Conservation (phyloP, 352 stramenopile species). For the Globisporangium nunn region DNA sequence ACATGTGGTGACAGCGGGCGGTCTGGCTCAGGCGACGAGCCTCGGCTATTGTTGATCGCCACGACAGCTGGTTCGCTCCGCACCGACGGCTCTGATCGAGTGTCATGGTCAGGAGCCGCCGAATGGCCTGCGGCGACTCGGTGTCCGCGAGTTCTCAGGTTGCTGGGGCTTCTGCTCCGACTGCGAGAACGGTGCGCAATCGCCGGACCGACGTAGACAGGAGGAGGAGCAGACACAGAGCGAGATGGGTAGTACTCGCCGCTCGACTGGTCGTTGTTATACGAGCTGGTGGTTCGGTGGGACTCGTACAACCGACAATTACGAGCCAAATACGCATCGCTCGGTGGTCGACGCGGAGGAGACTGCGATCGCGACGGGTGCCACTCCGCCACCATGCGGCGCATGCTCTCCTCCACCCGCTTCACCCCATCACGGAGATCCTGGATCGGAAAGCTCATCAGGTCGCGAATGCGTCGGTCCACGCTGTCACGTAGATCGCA, state of each 20-base stretch:
- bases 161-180: conserved; percentile 20
- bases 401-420: conserved; percentile 2
- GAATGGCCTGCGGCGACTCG: neutral
- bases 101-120: neutral
- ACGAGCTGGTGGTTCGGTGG: neutral
- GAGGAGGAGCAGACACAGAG: neutral
- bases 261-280: neutral
- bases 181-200: conserved; percentile 5
- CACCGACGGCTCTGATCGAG: neutral
- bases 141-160: neutral
- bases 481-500: neutral
- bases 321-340: neutral
- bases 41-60: neutral
- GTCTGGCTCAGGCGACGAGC: conserved; percentile 2
- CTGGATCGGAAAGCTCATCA: neutral
- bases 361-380: neutral
- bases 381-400: neutral
- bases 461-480: neutral
- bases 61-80: neutral
- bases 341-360: neutral
- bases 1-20: neutral
- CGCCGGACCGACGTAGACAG: neutral
- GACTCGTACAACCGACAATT: neutral
- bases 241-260: neutral
- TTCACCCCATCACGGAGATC: neutral